These are phyloP conservation scores for Monosporozyma yasuniensis DNA, from an alignment of 805 yeast genomes.

Conservation along the genomic window DNA sequence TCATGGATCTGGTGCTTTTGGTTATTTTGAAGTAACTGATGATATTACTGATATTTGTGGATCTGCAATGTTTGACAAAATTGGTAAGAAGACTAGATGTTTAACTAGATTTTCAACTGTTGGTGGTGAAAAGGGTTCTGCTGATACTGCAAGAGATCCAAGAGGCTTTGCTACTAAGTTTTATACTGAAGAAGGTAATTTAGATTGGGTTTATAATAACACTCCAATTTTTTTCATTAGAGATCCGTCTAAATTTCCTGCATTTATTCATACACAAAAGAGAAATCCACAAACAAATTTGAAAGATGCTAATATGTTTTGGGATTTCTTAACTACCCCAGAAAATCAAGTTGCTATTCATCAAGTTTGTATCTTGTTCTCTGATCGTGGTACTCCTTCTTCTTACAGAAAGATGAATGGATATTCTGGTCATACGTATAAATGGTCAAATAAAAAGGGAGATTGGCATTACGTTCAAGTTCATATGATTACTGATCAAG, in stretches of 20 bases:
- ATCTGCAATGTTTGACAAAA: conserved; percentile 58
- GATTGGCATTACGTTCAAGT: conserved; percentile 50
- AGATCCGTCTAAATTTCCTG: conserved; percentile 56
- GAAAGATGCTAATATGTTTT: conserved; percentile 73
- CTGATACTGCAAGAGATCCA: conserved; percentile 62
- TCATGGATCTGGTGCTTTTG: conserved; percentile 87
- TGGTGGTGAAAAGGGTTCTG: conserved; percentile 60
- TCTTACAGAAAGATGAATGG: conserved; percentile 52
- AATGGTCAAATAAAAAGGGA: conserved; percentile 48
- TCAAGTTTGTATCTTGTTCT: conserved; percentile 52
- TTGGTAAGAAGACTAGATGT: conserved; percentile 74
- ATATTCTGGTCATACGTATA: conserved; percentile 59
- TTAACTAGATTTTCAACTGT: conserved; percentile 67
- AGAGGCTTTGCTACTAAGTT: conserved; percentile 60
- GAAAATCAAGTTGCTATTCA: conserved; percentile 68
- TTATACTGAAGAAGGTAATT: conserved; percentile 58
- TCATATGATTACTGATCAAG: conserved; percentile 47
- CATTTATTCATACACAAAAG: conserved; percentile 62
- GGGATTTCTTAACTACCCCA: conserved; percentile 64
- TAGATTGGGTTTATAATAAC: conserved; percentile 68
- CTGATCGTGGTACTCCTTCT: conserved; percentile 57
- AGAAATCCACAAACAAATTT: conserved; percentile 63
- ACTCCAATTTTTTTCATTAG: conserved; percentile 61
- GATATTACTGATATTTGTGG: conserved; percentile 66
- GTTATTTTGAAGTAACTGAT: conserved; percentile 79